A percentile compares a stretch with the other conserved stretches of the same genome.
Evolutionary conservation across 2,329 filamentous ascomycete species (phyloP).

Genomic region (Hansfordia pulvinata): DNA sequence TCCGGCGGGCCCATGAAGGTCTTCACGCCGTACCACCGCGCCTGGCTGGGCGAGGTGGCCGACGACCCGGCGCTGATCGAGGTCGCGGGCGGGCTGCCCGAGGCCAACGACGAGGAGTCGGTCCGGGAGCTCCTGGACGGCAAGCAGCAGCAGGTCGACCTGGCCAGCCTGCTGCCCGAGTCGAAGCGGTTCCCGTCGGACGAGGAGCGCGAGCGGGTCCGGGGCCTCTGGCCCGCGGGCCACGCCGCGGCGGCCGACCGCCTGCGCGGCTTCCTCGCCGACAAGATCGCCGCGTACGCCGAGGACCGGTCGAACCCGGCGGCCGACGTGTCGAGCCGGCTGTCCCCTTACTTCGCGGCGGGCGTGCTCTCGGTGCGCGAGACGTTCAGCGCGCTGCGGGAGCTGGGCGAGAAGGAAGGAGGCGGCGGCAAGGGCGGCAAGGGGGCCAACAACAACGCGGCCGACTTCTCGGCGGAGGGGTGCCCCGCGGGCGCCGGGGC

Average conservation of each 20-base stretch:
- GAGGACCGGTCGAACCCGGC: slow-evolving; percentile 16
- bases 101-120: slow-evolving; percentile 17
- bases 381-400: slow-evolving; percentile 4
- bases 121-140: slow-evolving; percentile 5
- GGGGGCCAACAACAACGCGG: too few relatives aligned
- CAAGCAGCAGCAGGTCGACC: slow-evolving; percentile 7
- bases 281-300: slow-evolving; percentile 18
- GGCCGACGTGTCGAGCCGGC: slow-evolving; percentile 17
- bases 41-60: slow-evolving; percentile 22
- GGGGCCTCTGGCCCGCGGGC: slow-evolving; percentile 20
- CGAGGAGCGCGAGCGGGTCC: slow-evolving; percentile 17
- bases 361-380: slow-evolving; percentile 13
- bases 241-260: slow-evolving; percentile 16
- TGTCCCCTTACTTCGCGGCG: slow-evolving; percentile 19
- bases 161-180: slow-evolving; percentile 13
- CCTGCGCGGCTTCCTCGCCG: slow-evolving; percentile 14
- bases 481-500: slow-evolving; percentile 6
- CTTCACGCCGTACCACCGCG: slow-evolving; percentile 13
- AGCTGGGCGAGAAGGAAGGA: slow-evolving; percentile 4
- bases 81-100: slow-evolving; percentile 13
- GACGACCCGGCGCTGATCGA: slow-evolving; percentile 32
- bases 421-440: slow-evolving; percentile 3
- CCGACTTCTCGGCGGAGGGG: slow-evolving; percentile 6
- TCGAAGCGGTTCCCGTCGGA: slow-evolving; percentile 17
- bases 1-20: slow-evolving; percentile 9